phyloP scores from a whole-genome alignment of 2,329 filamentous ascomycete species.

The Neonectria magnoliae region DNA sequence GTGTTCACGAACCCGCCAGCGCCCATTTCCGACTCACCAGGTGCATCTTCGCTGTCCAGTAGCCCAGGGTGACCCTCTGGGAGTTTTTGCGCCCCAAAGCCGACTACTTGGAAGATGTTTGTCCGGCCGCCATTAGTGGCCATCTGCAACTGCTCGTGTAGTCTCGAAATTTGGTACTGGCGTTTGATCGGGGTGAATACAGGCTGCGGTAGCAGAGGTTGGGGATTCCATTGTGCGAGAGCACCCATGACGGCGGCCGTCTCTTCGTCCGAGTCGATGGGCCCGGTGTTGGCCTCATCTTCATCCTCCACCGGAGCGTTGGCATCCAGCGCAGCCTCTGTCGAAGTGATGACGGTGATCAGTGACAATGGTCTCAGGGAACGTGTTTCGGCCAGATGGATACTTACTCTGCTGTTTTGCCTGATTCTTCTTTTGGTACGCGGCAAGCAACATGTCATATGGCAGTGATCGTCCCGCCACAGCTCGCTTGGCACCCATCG shows the following conservation, averaged over 20 bases:
- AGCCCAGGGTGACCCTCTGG: constrained; percentile 59
- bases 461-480: constrained; percentile 88
- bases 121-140: constrained; percentile 72
- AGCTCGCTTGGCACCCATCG: constrained; percentile 92
- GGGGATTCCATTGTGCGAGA: constrained; percentile 78
- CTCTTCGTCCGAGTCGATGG: constrained; percentile 95
- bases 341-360: constrained; percentile 28
- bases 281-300: constrained; percentile 79
- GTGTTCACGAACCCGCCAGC: constrained; percentile 50
- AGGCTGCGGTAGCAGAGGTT: constrained; percentile 77
- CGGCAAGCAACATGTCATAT: constrained; percentile 90
- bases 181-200: constrained; percentile 69
- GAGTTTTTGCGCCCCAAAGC: constrained; percentile 65
- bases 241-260: constrained; percentile 88
- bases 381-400: background rate
- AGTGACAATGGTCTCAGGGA: constrained; percentile 30
- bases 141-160: constrained; percentile 73
- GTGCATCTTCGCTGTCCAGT: constrained; percentile 63
- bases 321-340: constrained; percentile 93
- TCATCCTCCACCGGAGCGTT: constrained; percentile 91
- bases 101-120: constrained; percentile 71
- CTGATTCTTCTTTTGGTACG: constrained; percentile 98
- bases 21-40: constrained; percentile 65
- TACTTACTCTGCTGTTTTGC: constrained; percentile 93
- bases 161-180: constrained; percentile 69